Base-by-base conservation (phyloP, 2,329 filamentous ascomycete species). In the Fusarium armeniacum region DNA sequence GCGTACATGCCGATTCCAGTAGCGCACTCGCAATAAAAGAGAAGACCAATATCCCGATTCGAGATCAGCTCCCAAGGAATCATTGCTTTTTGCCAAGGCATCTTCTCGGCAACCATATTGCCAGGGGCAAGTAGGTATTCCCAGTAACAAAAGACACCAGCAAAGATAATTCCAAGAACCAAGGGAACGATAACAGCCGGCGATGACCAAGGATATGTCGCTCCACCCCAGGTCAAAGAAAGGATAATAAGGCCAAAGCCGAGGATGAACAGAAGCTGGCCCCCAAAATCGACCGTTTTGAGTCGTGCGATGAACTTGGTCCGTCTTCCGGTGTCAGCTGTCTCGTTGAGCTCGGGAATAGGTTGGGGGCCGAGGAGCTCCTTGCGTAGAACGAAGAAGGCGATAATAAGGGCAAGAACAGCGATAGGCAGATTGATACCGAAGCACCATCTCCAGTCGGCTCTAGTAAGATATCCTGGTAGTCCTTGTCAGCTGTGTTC, bases 391-490 rank as follows among this genome's bases (percentile, higher is more conserved):
- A 91, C 70, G 56, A 89, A 77, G 71, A 86, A 86, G 51, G 87
- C 81, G 41, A 87, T 62, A n/a, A 85, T 49, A 36, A 90, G 80
- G 8, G 84, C 85, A 22, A 85, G 70, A 5, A 83, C 79, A 2
- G 81, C 83, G 43, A 90, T 82, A 18, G 87, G 87, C n/a, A 89
- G 80, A 64, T 87, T 88, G 56, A 91, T 84, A 38, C 84, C 87
- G 75, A 92, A 92, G 73, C 88, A 89, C 84, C 90, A 92, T 51
- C 89, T 81, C 89, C 90, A 92, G 67, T 83, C 84, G 6, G 82
- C 78, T 36, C 81, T 78, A 22, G 86, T 86, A 15, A 89, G 80
- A 61, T 86, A 86, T 1, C 83, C 78, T 79, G 22, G 1, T 5
- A 16, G 5, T 10, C 4, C 5, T 35, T 18, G 20, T 74, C 30